phyloP scores from a whole-genome alignment of 75 land plant species.

The Adiantum capillusveneris region DNA sequence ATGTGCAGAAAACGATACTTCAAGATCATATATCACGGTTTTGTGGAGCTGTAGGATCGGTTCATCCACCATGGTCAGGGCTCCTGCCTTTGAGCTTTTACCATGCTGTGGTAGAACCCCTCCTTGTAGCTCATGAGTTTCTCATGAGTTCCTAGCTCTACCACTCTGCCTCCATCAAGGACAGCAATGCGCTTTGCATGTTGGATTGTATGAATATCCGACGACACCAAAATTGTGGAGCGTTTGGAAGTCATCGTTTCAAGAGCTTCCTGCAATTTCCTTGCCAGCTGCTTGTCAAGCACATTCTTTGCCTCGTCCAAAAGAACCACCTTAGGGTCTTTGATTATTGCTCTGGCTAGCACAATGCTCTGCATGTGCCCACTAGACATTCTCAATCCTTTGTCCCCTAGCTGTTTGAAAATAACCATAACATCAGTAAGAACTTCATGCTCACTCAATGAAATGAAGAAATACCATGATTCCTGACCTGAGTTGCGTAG shows the following conservation, averaged over 20 bases:
- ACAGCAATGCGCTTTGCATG: slow-evolving; percentile 72
- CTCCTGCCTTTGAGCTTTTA: too few species aligned
- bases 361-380: slow-evolving; percentile 46
- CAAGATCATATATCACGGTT: too few species aligned
- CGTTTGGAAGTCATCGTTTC: slow-evolving; percentile 59
- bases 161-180: slow-evolving; percentile 32
- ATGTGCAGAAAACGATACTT: too few species aligned
- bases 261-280: slow-evolving; percentile 49
- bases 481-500: slow-evolving; percentile 38
- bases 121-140: too few species aligned
- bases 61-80: too few species aligned
- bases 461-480: not conserved
- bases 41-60: too few species aligned
- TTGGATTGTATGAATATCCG: slow-evolving; percentile 54
- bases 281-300: slow-evolving; percentile 53
- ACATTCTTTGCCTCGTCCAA: slow-evolving; percentile 74
- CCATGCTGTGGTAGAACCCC: too few species aligned
- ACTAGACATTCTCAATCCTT: slow-evolving; percentile 51
- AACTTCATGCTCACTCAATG: not conserved
- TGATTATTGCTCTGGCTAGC: too few species aligned
- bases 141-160: slow-evolving; percentile 18
- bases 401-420: slow-evolving; percentile 40
- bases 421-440: not conserved
- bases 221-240: slow-evolving; percentile 70
- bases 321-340: slow-evolving; percentile 38